Conservation (phyloP, 2,329 filamentous ascomycete species). For the Clonostachys sp. region DNA sequence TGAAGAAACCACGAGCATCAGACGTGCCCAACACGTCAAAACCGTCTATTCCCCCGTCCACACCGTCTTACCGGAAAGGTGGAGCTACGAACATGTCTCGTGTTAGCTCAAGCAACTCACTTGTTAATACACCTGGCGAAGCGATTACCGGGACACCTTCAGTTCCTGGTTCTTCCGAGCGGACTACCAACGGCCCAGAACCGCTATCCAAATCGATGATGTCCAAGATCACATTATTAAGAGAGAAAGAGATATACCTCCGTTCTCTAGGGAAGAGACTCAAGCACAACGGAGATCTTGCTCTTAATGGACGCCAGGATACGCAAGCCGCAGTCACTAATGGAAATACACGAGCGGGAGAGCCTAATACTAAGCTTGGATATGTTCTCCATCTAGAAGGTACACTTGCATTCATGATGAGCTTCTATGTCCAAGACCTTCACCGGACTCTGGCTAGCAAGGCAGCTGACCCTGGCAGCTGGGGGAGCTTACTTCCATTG, state of each 20-base stretch:
- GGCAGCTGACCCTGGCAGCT: conserved; percentile 30
- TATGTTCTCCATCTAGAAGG: conserved; percentile 42
- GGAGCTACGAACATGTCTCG: conserved; percentile 45
- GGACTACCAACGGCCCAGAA: not conserved
- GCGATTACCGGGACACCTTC: conserved; percentile 24
- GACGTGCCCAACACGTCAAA: conserved; percentile 24
- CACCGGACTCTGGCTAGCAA: conserved; percentile 36
- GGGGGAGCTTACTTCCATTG: conserved; percentile 40
- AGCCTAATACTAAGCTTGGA: conserved; percentile 31
- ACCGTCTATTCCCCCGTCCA: conserved; percentile 39
- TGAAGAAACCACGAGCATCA: conserved; percentile 36
- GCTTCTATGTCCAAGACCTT: conserved; percentile 44
- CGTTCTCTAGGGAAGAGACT: conserved; percentile 39
- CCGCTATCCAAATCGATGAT: not conserved
- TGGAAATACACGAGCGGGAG: conserved; percentile 15
- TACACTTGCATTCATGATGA: conserved; percentile 47
- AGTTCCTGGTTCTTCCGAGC: not conserved
- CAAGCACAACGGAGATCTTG: conserved; percentile 48
- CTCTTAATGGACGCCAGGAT: conserved; percentile 19
- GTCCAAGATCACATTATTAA: conserved; percentile 7
- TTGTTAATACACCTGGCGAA: conserved; percentile 45
- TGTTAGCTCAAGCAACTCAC: conserved; percentile 47
- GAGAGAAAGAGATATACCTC: conserved; percentile 29
- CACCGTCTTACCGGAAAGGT: conserved; percentile 40
- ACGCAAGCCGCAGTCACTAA: conserved; percentile 9